A percentile compares a stretch with the other conserved stretches of the same genome.
These are phyloP conservation scores for Telfairia occidentalis DNA, from an alignment of 331 rosid genomes.

Conservation along the genomic window DNA sequence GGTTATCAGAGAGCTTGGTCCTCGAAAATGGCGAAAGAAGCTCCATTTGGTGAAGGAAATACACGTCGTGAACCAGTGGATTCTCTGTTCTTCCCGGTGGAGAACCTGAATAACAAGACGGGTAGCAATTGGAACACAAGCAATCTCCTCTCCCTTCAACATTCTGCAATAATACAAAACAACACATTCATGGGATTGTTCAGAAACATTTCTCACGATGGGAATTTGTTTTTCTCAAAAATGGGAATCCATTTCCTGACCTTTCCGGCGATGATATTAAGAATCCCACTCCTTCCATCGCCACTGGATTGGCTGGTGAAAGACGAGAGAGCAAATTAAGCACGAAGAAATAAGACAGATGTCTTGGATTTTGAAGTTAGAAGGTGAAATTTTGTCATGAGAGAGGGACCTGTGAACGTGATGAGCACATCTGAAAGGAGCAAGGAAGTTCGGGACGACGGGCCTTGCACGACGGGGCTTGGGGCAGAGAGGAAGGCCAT, in stretches of 20 bases:
- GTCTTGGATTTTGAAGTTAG: neutral
- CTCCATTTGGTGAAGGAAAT: conserved; percentile 16
- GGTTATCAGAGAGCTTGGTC: neutral
- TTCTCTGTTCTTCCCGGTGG: conserved; percentile 11
- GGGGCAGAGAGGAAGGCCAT: conserved; percentile 8
- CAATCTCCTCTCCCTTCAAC: conserved; percentile 14
- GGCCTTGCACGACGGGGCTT: conserved; percentile 6
- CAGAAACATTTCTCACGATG: neutral
- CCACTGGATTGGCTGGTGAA: neutral
- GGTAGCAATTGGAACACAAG: neutral
- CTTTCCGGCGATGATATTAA: conserved; percentile 8
- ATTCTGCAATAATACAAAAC: neutral
- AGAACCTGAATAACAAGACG: conserved; percentile 5
- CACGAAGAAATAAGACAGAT: too few relatives aligned
- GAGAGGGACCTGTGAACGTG: neutral
- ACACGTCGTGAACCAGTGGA: conserved; percentile 9
- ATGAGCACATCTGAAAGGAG: conserved; percentile 3
- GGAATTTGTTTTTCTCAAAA: neutral
- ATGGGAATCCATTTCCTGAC: neutral
- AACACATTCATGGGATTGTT: neutral
- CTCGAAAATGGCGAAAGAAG: conserved; percentile 1
- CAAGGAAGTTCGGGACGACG: conserved; percentile 7
- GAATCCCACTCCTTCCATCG: neutral
- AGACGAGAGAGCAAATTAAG: neutral
- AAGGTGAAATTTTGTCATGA: neutral